Evolutionary conservation across 768 basidiomycete genomes (phyloP).

Genomic region (Suillus alpinus): DNA sequence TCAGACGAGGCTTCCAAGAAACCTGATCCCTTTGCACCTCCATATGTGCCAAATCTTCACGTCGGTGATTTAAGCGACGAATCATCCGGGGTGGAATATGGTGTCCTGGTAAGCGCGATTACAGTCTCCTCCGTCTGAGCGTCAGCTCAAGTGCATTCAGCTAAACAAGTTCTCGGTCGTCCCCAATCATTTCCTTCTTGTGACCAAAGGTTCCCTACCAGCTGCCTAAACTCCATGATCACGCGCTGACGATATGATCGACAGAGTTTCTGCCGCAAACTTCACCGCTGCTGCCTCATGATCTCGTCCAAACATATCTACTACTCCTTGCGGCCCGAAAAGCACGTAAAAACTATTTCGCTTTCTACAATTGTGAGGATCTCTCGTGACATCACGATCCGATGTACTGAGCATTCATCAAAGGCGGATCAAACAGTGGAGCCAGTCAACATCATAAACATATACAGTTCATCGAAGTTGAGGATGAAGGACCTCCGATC

Average conservation of each 20-base stretch:
- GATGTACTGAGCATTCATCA: background rate
- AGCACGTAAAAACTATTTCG: constrained; percentile 59
- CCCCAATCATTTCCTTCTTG: constrained; percentile 82
- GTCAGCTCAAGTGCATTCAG: constrained; percentile 35
- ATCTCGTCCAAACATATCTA: constrained; percentile 75
- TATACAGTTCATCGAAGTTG: constrained; percentile 76
- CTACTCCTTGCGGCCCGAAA: constrained; percentile 68
- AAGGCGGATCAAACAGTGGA: constrained; percentile 76
- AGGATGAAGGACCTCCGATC: constrained; percentile 68
- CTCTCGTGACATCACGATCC: background rate
- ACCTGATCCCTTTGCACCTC: constrained; percentile 79
- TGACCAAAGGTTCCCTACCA: constrained; percentile 66
- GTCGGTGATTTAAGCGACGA: constrained; percentile 71
- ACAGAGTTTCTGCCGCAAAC: constrained; percentile 76
- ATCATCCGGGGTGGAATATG: constrained; percentile 55
- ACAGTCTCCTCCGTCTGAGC: background rate
- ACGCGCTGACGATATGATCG: background rate
- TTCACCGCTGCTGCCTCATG: constrained; percentile 73
- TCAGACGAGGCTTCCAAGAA: constrained; percentile 28
- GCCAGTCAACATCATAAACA: constrained; percentile 93
- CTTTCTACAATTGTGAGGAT: constrained; percentile 85
- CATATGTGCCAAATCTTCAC: constrained; percentile 73
- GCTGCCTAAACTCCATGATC: background rate
- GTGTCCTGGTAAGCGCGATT: constrained; percentile 57
- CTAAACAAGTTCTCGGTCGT: constrained; percentile 86